Percentiles rank a stretch among this genome's conserved stretches.
phyloP scores from a whole-genome alignment of 768 basidiomycete species.

The Mycena galopus region DNA sequence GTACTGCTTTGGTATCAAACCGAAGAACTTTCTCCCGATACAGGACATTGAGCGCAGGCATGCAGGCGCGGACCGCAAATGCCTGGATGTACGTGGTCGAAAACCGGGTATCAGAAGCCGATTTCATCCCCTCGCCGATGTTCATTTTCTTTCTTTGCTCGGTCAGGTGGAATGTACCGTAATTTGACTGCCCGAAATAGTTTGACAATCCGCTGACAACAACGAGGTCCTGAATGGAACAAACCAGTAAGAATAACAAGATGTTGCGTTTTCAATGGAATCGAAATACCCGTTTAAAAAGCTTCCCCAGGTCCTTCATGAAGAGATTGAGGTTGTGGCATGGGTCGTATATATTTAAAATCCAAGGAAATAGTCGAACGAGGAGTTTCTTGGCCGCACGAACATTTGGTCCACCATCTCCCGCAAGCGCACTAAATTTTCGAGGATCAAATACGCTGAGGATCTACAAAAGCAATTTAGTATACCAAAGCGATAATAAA shows the following conservation, averaged over 20 bases:
- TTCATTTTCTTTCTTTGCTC: neutral
- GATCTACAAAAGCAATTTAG: too few species aligned
- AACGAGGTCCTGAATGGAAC: neutral
- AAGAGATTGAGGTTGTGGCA: neutral
- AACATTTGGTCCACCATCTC: neutral
- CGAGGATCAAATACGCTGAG: neutral
- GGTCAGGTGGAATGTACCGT: neutral
- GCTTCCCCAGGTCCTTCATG: neutral
- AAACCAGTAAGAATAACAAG: too few species aligned
- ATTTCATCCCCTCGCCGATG: constrained; percentile 32
- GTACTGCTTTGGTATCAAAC: constrained; percentile 42
- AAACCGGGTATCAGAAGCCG: constrained; percentile 42
- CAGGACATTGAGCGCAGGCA: constrained; percentile 39
- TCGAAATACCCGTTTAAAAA: neutral
- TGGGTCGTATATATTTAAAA: neutral
- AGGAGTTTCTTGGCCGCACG: neutral
- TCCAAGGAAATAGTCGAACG: neutral
- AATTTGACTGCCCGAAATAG: constrained; percentile 14
- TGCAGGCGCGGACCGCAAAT: constrained; percentile 38
- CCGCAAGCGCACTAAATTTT: neutral
- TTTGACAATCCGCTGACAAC: neutral
- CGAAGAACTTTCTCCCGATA: constrained; percentile 25
- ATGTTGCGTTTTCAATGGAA: neutral
- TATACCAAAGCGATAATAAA: too few species aligned
- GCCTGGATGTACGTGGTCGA: constrained; percentile 41